Evolutionary conservation across 2,329 filamentous ascomycete genomes (phyloP).

Genomic region (Didymella pomorum): DNA sequence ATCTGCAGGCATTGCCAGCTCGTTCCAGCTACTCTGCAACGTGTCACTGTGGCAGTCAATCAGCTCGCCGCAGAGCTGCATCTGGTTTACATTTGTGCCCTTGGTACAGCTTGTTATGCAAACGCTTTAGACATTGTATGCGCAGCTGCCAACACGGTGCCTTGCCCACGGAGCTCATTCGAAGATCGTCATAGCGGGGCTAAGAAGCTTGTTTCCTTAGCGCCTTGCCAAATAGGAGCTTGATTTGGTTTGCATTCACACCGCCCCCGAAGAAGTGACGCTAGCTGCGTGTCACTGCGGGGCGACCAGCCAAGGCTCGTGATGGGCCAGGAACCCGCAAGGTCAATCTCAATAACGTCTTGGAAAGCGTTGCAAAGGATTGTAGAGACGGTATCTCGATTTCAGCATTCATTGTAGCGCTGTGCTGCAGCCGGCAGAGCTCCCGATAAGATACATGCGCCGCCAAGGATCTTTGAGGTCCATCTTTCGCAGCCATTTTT

Average conservation of each 20-base stretch:
- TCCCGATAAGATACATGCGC: background rate
- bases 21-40: slow-evolving; percentile 17
- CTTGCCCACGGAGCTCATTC: slow-evolving; percentile 17
- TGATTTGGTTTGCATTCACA: slow-evolving; percentile 22
- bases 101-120: background rate
- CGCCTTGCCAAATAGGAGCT: slow-evolving; percentile 19
- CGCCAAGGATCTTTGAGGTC: background rate
- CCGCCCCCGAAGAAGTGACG: slow-evolving; percentile 12
- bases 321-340: slow-evolving; percentile 7
- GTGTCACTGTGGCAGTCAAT: slow-evolving; percentile 7
- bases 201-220: slow-evolving; percentile 30
- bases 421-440: background rate
- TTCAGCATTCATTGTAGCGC: background rate
- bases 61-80: background rate
- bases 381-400: background rate
- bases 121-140: background rate
- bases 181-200: slow-evolving; percentile 24
- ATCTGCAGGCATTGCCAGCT: slow-evolving; percentile 11
- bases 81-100: background rate
- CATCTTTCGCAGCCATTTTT: background rate
- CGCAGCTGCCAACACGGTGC: slow-evolving; percentile 11
- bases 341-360: background rate
- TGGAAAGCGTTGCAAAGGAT: background rate
- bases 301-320: background rate
- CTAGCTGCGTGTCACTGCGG: slow-evolving; percentile 9